phyloP scores from a whole-genome alignment of 495 filamentous ascomycete genomes.

The Penicillium pancosmium region DNA sequence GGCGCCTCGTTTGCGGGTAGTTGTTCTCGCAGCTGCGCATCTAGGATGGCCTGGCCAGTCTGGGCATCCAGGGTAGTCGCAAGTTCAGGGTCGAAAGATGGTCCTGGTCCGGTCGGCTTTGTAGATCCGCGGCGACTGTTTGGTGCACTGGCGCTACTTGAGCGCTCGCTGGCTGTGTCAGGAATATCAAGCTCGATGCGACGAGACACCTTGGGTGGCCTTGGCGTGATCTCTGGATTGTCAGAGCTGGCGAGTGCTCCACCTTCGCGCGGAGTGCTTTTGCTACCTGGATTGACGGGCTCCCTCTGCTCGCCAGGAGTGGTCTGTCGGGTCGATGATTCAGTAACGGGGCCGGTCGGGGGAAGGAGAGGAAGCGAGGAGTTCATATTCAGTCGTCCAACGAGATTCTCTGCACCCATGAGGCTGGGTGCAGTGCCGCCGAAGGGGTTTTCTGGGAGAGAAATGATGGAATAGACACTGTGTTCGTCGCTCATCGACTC shows the following conservation, averaged over 20 bases:
- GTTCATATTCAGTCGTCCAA: constrained; percentile 69
- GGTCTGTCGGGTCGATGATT: constrained; percentile 38
- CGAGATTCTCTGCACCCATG: constrained; percentile 67
- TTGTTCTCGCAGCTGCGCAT: constrained; percentile 29
- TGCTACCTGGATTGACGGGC: constrained; percentile 21
- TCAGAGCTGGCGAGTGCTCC: constrained; percentile 15
- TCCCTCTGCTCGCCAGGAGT: constrained; percentile 32
- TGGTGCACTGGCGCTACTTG: constrained; percentile 29
- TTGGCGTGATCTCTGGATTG: constrained; percentile 32
- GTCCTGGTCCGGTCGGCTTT: not conserved
- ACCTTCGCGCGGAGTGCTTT: constrained; percentile 14
- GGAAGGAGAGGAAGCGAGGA: constrained; percentile 47
- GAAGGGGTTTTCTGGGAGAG: constrained; percentile 44
- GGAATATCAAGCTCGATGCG: constrained; percentile 43
- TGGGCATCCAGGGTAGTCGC: constrained; percentile 46
- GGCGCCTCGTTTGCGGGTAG: constrained; percentile 24
- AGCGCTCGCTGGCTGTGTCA: constrained; percentile 49
- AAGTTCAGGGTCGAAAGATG: constrained; percentile 36
- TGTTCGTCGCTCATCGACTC: constrained; percentile 48
- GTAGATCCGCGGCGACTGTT: constrained; percentile 11
- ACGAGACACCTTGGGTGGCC: constrained; percentile 36
- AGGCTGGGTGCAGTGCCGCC: constrained; percentile 58
- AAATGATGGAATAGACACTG: constrained; percentile 44
- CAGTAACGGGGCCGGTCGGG: constrained; percentile 36
- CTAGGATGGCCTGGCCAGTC: constrained; percentile 40